phyloP scores from a whole-genome alignment of 1,139 yeast genomes.

The Tardiomyces digboiensis region DNA sequence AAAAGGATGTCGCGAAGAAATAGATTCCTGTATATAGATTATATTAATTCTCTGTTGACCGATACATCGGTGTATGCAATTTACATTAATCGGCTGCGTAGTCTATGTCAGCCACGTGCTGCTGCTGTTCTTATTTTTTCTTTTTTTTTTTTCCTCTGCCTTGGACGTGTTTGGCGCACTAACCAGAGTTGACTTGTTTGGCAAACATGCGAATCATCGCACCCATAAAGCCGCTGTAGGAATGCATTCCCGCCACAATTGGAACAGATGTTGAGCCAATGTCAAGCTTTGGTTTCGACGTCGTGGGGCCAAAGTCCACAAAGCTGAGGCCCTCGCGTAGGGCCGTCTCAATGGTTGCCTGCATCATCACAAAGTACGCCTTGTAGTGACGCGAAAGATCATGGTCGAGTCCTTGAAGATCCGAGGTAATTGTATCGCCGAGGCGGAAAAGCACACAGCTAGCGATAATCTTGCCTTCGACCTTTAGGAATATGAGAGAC shows the following conservation, averaged over 20 bases:
- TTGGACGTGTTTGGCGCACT: neutral
- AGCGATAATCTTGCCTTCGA: conserved; percentile 30
- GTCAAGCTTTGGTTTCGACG: conserved; percentile 33
- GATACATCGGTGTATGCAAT: too few species aligned
- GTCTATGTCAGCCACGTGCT: too few species aligned
- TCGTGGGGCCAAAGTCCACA: conserved; percentile 36
- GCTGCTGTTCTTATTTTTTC: too few species aligned
- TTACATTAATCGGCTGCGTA: too few species aligned
- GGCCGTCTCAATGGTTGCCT: conserved; percentile 35
- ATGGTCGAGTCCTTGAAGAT: conserved; percentile 36
- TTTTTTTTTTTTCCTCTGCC: neutral
- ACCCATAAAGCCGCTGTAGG: conserved; percentile 11
- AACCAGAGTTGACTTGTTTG: conserved; percentile 4
- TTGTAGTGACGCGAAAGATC: conserved; percentile 32
- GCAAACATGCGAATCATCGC: conserved; percentile 3
- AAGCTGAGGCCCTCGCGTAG: conserved; percentile 30
- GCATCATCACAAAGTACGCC: conserved; percentile 42
- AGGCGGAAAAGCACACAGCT: conserved; percentile 35
- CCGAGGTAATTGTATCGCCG: conserved; percentile 38
- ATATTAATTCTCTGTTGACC: too few species aligned
- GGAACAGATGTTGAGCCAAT: conserved; percentile 34
- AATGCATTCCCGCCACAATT: conserved; percentile 28
- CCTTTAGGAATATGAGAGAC: conserved; percentile 31
- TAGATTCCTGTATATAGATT: neutral
- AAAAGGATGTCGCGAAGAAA: conserved; percentile 16